Percentiles rank a stretch among this genome's conserved stretches.
These are phyloP conservation scores for Calophaca sinica DNA, from an alignment of 306 rosid genomes.

Conservation along the genomic window DNA sequence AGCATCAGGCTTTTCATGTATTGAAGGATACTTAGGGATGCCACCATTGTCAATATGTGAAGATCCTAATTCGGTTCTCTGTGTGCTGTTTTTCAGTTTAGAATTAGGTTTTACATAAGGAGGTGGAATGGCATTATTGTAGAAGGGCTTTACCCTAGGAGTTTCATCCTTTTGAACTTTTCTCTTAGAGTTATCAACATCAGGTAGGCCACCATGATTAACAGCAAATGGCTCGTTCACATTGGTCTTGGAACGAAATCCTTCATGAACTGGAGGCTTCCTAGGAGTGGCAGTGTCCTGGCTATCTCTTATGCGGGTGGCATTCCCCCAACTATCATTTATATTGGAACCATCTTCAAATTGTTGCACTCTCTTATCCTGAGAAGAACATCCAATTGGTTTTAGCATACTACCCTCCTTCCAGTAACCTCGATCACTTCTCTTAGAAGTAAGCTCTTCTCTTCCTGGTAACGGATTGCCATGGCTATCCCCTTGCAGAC, in stretches of 20 bases:
- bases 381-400: constrained; percentile 64
- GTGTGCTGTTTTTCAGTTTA: constrained; percentile 58
- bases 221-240: constrained; percentile 55
- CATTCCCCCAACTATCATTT: constrained; percentile 56
- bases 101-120: constrained; percentile 78
- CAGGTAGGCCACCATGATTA: constrained; percentile 49
- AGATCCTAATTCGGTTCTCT: constrained; percentile 45
- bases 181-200: constrained; percentile 42
- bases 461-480: constrained; percentile 50
- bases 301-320: constrained; percentile 49
- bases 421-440: constrained; percentile 53
- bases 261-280: constrained; percentile 55
- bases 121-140: constrained; percentile 73
- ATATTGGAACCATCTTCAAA: constrained; percentile 52
- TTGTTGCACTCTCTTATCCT: constrained; percentile 54
- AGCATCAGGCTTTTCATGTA: constrained; percentile 54
- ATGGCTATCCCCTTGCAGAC: constrained; percentile 51
- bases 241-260: constrained; percentile 48
- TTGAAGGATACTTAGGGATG: constrained; percentile 50
- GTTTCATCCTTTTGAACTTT: constrained; percentile 61
- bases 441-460: constrained; percentile 53
- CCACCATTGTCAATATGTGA: constrained; percentile 43
- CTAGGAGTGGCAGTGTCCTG: constrained; percentile 49
- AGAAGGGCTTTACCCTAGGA: constrained; percentile 61
- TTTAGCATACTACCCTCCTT: constrained; percentile 53